A percentile compares a stretch with the other conserved stretches of the same genome.
Conservation (phyloP, 2,329 filamentous ascomycete genomes). For the Teratosphaeria destructans region DNA sequence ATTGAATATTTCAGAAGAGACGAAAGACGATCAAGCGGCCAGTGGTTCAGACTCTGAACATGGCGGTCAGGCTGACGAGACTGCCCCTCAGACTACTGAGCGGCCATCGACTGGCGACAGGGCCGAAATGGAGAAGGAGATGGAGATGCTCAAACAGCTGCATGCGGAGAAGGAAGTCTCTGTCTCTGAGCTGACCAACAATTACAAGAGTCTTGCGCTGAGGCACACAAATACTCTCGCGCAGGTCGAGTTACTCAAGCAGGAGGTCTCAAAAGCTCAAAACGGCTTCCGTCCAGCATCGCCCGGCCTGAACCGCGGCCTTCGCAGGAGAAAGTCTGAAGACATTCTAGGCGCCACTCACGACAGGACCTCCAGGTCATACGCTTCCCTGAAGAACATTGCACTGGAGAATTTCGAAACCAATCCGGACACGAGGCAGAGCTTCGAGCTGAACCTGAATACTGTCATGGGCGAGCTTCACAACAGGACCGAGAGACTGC, state of each 20-base stretch:
- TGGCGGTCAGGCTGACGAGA: neutral
- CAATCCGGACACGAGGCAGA: slow-evolving; percentile 76
- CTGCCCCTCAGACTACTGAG: neutral
- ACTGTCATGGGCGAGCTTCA: slow-evolving; percentile 89
- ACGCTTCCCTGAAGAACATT: slow-evolving; percentile 80
- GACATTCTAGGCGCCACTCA: slow-evolving; percentile 35
- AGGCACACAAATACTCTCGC: slow-evolving; percentile 74
- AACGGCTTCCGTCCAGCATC: slow-evolving; percentile 12
- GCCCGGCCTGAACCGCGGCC: slow-evolving; percentile 38
- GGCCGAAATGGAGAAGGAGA: slow-evolving; percentile 47
- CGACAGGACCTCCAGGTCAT: slow-evolving; percentile 83
- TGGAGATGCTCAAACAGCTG: slow-evolving; percentile 59
- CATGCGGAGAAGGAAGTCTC: slow-evolving; percentile 67
- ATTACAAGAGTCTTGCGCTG: slow-evolving; percentile 72
- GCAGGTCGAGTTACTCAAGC: slow-evolving; percentile 83
- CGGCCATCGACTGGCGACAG: slow-evolving; percentile 1
- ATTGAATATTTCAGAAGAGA: slow-evolving; percentile 40
- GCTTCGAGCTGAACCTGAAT: slow-evolving; percentile 85
- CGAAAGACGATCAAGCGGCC: slow-evolving; percentile 8
- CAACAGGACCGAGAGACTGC: slow-evolving; percentile 74
- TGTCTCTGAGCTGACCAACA: slow-evolving; percentile 61
- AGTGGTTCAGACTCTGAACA: slow-evolving; percentile 7
- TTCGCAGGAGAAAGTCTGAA: slow-evolving; percentile 41
- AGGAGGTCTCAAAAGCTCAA: slow-evolving; percentile 62
- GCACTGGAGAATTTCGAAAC: slow-evolving; percentile 75